Evolutionary conservation across 2,329 filamentous ascomycete genomes (phyloP), one percentile per base, ranked within the genome.

Genomic region (Malbranchea cinnamomea): DNA sequence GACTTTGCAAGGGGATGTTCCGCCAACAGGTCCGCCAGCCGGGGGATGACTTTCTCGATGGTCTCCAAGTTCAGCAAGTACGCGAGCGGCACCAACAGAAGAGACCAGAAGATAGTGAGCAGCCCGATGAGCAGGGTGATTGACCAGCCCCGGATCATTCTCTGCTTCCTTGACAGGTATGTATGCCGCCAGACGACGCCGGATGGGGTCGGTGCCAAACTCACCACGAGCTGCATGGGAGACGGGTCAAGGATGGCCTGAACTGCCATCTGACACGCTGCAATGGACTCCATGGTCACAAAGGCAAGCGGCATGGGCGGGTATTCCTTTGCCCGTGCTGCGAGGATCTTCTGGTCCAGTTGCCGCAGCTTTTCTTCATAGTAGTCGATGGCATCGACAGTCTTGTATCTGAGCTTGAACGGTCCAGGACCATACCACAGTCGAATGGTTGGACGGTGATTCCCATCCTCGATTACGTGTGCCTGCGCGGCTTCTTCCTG

Each of bases 121-220:
- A 93, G 51, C 0, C 75, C 73, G 45, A 98, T 92, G 43, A 85
- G 71, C 6, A 76, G 55, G 1, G 87, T 95, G 37, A 98, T 77
- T 4, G 65, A 61, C 84, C 87, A 95, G 0, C 81, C 74, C 38
- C 81, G 73, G 15, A 80, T 48, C 52, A 85, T 78, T 9, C 89
- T 75, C 37, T 71, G 67, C 6, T 70, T 66, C 2, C 82, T 74
- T 4, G 80, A 70, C 2, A 84, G 58, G 47, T 98, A 98, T 0
- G 84, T 95, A 47, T 95, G 94, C 38, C 67, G 68, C 89, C 91
- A 98, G 7, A 95, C 72, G n/a, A 98, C 75, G 49, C 95, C 87
- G 0, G 80, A 74, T 0, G 89, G 89, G 2, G 87, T 75, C 0
- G 89, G 89, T 2, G 87, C 85, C 16, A 79, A 68, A 36, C 83